Evolutionary conservation across 345 rosid species (phyloP), one percentile per base, ranked within the genome.

Genomic region (Physaria fendleri): DNA sequence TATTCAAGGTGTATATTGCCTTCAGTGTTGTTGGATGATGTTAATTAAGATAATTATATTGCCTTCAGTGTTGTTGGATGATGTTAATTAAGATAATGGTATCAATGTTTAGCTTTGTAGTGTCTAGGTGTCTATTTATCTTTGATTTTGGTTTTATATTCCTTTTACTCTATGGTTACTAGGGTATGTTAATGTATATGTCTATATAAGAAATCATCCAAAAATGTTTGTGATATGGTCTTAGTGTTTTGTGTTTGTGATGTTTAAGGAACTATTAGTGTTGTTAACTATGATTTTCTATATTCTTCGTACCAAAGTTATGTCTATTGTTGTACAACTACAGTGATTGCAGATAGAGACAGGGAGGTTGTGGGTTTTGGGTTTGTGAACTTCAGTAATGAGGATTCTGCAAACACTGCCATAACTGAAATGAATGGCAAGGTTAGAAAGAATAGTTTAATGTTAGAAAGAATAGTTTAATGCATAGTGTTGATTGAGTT

Each of bases 311-410:
- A 2, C 1, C 27, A 16, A 29, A 12, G 35, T 32, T 4, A 14
- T 54, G 20, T 51, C 25, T 35, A 42, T 53, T 53, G 22, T 20
- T 35, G 15, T 66, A 15, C 78, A 83, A 90, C 90, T 1, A 72
- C 47, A 28, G 76, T 83, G 56, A 66, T 86, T 57, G 23, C 46
- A 0, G 85, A 86, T 57, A 83, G 87, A 81, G 32, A 56, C 76
- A 1, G 85, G 90, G 46, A 79, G 85, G 58, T 85, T 90, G n/a
- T 73, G 82, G 94, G 90, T 16, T 85, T 81, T 20, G 94, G 94
- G 21, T 83, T 83, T 71, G 90, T 85, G 29, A 73, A 32, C 57
- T 86, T 59, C 16, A 1, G 48, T 13, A 47, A 45, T 40, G 69
- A 34, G 29, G 85, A 78, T 2, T 56, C 79, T 48, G 95, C 95